Percentiles rank a stretch among this genome's conserved stretches.
These are phyloP conservation scores for Elongisporangium anandrum DNA, from an alignment of 352 stramenopile species.

Conservation along the genomic window DNA sequence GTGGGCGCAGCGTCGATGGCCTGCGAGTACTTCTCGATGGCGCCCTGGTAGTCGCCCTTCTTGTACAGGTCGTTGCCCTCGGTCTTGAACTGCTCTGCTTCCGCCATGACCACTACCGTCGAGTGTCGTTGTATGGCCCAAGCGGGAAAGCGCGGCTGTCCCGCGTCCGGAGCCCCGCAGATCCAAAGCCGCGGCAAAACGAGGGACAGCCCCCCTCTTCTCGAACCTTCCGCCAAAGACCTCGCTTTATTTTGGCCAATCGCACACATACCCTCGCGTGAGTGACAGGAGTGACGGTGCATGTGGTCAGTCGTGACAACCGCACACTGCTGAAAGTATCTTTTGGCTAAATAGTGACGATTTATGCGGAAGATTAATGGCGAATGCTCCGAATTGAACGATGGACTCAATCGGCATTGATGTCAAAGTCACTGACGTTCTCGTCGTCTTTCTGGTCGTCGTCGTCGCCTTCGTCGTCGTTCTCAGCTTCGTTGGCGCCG, in stretches of 20 bases:
- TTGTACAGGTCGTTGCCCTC: constrained; percentile 92
- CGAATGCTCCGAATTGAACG: neutral
- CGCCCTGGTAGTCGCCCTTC: constrained; percentile 84
- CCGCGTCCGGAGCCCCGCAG: neutral
- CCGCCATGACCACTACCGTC: neutral
- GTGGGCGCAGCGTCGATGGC: constrained; percentile 86
- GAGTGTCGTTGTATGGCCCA: constrained; percentile 1
- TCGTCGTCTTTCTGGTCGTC: constrained; percentile 13
- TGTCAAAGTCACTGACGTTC: constrained; percentile 23
- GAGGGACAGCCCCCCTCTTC: constrained; percentile 10
- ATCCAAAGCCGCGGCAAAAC: neutral
- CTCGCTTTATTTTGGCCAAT: constrained; percentile 1
- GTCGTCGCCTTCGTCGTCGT: neutral
- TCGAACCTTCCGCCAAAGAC: constrained; percentile 23
- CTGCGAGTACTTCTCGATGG: constrained; percentile 89
- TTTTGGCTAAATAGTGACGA: neutral
- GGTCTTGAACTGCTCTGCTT: constrained; percentile 76
- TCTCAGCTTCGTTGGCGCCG: neutral
- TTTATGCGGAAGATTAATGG: too few species aligned
- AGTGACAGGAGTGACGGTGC: constrained; percentile 5
- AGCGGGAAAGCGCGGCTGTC: neutral
- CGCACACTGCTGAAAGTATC: neutral
- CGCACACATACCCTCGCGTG: constrained; percentile 1
- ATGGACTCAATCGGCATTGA: constrained; percentile 13
- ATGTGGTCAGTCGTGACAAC: neutral